Percentiles rank a stretch among this genome's conserved stretches.
phyloP scores from a whole-genome alignment of 257 asterid genomes.

The Orobanche coerulescens region DNA sequence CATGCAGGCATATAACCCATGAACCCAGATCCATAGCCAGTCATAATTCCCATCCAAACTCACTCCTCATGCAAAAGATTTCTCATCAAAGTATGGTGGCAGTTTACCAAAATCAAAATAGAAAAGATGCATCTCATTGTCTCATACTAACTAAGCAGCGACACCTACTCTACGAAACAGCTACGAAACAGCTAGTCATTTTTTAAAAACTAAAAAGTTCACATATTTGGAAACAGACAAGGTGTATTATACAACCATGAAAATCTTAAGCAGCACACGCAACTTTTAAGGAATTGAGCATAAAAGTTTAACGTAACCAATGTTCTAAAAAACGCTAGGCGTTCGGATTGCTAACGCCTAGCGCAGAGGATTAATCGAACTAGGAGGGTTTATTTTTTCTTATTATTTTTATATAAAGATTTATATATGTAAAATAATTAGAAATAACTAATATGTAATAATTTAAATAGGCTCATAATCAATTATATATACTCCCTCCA shows the following conservation, averaged over 20 bases:
- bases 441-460: no score
- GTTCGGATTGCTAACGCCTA: no score
- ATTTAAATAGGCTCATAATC: no score
- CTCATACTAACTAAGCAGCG: not conserved
- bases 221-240: no score
- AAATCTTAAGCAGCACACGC: not conserved
- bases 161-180: not conserved
- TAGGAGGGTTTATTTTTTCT: no score
- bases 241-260: not conserved
- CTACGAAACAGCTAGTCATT: not conserved
- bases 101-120: not conserved
- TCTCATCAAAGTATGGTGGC: not conserved
- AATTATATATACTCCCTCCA: no score
- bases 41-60: not conserved
- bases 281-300: not conserved
- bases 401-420: no score
- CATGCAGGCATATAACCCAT: not conserved
- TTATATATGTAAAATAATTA: no score
- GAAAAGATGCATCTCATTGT: not conserved
- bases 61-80: not conserved
- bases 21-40: slow-evolving; percentile 11
- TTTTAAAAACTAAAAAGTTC: no score
- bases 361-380: no score
- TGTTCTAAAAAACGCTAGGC: no score
- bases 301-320: not conserved